Percentiles rank a stretch among this genome's conserved stretches.
phyloP scores from a whole-genome alignment of 140 eudicot genomes.

The Flaveria floridana region DNA sequence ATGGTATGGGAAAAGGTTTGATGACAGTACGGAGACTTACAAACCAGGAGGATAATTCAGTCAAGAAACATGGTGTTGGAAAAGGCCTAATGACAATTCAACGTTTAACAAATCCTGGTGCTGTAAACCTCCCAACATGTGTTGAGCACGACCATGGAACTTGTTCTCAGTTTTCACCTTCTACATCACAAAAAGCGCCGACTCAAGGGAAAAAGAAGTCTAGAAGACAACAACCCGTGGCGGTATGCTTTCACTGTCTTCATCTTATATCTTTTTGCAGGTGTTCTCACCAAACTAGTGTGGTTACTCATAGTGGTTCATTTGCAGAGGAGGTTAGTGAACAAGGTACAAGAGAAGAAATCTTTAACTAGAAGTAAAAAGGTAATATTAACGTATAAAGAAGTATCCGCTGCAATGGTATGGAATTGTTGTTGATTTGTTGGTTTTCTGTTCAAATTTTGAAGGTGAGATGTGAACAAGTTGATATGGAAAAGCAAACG shows the following conservation, averaged over 20 bases:
- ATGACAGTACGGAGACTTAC: constrained; percentile 54
- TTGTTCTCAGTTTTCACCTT: constrained; percentile 30
- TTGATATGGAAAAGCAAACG: constrained; percentile 41
- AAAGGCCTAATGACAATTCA: constrained; percentile 82
- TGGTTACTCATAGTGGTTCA: constrained; percentile 22
- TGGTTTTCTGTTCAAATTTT: constrained; percentile 10
- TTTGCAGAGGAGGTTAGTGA: constrained; percentile 54
- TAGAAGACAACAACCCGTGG: constrained; percentile 41
- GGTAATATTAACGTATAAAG: constrained; percentile 34
- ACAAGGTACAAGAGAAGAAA: constrained; percentile 57
- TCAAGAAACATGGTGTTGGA: constrained; percentile 72
- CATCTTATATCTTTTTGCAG: constrained; percentile 8
- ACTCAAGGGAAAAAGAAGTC: constrained; percentile 52
- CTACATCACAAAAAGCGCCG: constrained; percentile 35
- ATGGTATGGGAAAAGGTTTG: constrained; percentile 93
- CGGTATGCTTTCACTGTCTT: constrained; percentile 40
- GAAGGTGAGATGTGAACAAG: constrained; percentile 53
- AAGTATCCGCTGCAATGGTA: background rate
- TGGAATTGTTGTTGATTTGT: constrained; percentile 3
- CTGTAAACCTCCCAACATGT: constrained; percentile 41
- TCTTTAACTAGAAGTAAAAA: constrained; percentile 46
- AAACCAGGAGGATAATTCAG: constrained; percentile 37
- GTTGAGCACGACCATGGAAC: constrained; percentile 33
- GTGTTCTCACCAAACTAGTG: constrained; percentile 6
- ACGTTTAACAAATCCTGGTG: constrained; percentile 40